phyloP scores from a whole-genome alignment of 345 rosid genomes.

The Schrenkiella parvula region DNA sequence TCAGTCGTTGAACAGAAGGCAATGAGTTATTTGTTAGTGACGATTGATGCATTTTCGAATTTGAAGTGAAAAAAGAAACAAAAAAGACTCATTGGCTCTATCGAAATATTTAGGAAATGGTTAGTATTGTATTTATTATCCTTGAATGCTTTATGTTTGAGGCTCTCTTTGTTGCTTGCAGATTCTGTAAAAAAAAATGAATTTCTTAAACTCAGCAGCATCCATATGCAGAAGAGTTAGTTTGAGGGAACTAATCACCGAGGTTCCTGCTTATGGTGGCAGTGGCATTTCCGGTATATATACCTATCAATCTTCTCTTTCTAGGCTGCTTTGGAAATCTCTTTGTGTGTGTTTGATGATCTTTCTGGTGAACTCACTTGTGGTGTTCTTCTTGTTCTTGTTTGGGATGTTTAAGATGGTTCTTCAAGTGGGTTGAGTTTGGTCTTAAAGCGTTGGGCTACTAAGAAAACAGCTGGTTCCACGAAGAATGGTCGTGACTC shows the following conservation, averaged over 20 bases:
- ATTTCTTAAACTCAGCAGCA: conserved; percentile 32
- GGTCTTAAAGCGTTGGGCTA: conserved; percentile 80
- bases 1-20: not conserved
- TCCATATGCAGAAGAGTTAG: conserved; percentile 45
- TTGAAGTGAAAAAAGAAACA: not conserved
- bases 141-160: not conserved
- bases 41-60: not conserved
- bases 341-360: not conserved
- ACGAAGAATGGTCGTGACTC: conserved; percentile 90
- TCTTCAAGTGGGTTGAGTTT: conserved; percentile 61
- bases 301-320: not conserved
- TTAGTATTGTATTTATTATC: not conserved
- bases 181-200: conserved; percentile 30
- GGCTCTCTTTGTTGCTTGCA: not conserved
- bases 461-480: conserved; percentile 79
- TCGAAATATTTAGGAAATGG: not conserved
- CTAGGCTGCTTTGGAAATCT: not conserved
- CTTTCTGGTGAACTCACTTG: not conserved
- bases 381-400: not conserved
- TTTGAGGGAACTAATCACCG: conserved; percentile 43
- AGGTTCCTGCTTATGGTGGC: conserved; percentile 39
- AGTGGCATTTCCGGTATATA: conserved; percentile 43
- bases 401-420: conserved; percentile 38
- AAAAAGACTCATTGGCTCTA: not conserved
- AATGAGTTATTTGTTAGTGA: not conserved